Conservation (phyloP, 1,284 basidiomycete species). For the Puccinia coronata region DNA sequence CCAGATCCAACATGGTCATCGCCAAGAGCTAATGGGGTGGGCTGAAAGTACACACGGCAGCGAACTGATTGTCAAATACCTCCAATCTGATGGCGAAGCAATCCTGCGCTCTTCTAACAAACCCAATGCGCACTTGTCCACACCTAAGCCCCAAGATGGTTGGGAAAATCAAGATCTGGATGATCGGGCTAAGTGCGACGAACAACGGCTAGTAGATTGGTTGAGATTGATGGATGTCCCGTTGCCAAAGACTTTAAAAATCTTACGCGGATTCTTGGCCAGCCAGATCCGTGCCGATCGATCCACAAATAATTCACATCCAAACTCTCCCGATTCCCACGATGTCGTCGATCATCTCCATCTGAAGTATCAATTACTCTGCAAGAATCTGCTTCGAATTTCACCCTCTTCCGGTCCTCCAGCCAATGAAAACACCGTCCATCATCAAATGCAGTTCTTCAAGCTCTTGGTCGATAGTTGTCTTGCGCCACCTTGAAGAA, state of each 20-base stretch:
- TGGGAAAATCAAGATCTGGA: background rate
- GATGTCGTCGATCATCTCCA: too few species aligned
- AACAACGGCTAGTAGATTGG: conserved; percentile 23
- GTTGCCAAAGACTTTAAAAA: conserved; percentile 30
- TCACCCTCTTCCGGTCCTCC: background rate
- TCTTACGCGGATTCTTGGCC: conserved; percentile 20
- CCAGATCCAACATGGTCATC: conserved; percentile 14
- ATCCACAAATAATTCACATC: background rate
- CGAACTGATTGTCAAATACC: conserved; percentile 8
- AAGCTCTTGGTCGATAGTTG: conserved; percentile 29
- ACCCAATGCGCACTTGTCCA: background rate
- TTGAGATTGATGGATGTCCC: conserved; percentile 24
- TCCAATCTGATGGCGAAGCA: conserved; percentile 9
- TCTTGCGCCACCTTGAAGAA: background rate
- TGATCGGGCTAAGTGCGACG: conserved; percentile 6
- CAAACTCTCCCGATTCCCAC: background rate
- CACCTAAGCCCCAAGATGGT: background rate
- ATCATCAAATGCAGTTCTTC: conserved; percentile 9
- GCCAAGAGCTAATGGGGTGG: conserved; percentile 8
- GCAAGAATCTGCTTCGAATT: conserved; percentile 24
- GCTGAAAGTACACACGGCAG: conserved; percentile 16
- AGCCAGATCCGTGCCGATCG: conserved; percentile 7
- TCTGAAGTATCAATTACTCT: conserved; percentile 23
- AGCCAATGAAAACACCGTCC: background rate
- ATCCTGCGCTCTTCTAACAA: background rate